Evolutionary conservation across 2,329 filamentous ascomycete genomes (phyloP).

Genomic region (Parafenestella ontariensis): DNA sequence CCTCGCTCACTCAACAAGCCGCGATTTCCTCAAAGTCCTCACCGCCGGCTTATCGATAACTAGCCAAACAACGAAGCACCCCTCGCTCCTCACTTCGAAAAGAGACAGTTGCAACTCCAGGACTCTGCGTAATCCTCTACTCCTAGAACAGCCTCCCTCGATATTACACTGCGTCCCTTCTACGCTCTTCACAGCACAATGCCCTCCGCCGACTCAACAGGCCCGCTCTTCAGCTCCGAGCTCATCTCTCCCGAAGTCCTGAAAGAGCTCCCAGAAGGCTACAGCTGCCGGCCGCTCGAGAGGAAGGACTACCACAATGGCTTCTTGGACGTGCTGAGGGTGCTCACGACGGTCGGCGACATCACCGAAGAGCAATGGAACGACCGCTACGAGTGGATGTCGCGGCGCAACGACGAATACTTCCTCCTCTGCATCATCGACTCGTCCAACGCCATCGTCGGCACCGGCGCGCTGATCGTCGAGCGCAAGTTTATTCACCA

Average conservation of each 20-base stretch:
- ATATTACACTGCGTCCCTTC: too few species aligned
- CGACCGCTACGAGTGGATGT: slow-evolving; percentile 83
- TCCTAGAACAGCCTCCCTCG: too few species aligned
- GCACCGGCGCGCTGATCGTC: slow-evolving; percentile 86
- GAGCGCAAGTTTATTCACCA: slow-evolving; percentile 93
- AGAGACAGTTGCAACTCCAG: neutral
- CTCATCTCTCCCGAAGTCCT: slow-evolving; percentile 81
- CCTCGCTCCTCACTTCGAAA: neutral
- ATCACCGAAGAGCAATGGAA: slow-evolving; percentile 75
- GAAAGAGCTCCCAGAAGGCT: slow-evolving; percentile 76
- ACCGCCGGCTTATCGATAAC: slow-evolving; percentile 38
- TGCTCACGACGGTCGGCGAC: slow-evolving; percentile 92
- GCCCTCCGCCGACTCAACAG: slow-evolving; percentile 34
- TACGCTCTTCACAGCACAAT: neutral
- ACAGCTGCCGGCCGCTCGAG: slow-evolving; percentile 81
- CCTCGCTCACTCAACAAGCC: neutral
- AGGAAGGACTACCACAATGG: slow-evolving; percentile 78
- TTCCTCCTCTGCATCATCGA: slow-evolving; percentile 88
- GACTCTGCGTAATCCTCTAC: too few species aligned
- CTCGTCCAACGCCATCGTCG: slow-evolving; percentile 74
- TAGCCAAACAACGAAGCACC: neutral
- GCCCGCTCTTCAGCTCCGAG: slow-evolving; percentile 75
- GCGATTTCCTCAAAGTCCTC: slow-evolving; percentile 10
- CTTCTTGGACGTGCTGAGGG: slow-evolving; percentile 89
- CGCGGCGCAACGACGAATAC: slow-evolving; percentile 75